Evolutionary conservation across 73 alveolate species (phyloP).

Genomic region (Tetrahymena malaccensis): DNA sequence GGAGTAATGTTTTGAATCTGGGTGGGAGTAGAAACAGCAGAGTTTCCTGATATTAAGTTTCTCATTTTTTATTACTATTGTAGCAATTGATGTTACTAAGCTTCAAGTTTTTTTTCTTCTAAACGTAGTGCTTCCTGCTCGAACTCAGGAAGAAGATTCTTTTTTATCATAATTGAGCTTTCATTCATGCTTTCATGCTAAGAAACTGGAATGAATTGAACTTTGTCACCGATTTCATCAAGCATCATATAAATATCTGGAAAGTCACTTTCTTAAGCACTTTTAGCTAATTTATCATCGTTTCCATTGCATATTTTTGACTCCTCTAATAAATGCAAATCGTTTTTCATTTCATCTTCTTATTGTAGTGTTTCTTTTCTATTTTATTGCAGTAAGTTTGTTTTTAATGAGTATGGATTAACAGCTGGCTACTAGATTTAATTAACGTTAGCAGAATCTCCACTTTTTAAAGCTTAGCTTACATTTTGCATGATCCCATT

Average conservation of each 20-base stretch:
- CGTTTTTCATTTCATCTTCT: neutral
- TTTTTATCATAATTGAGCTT: neutral
- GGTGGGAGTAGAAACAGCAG: neutral
- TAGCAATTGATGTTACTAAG: neutral
- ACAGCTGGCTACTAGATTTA: neutral
- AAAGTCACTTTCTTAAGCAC: neutral
- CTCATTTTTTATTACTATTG: neutral
- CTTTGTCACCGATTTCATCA: neutral
- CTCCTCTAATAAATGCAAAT: neutral
- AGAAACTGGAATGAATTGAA: neutral
- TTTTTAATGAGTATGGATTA: neutral
- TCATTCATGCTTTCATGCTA: neutral
- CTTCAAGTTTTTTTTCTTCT: neutral
- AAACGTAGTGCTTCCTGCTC: neutral
- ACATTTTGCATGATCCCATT: neutral
- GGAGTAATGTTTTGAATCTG: neutral
- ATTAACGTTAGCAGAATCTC: neutral
- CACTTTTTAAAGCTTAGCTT: neutral
- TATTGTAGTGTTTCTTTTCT: neutral
- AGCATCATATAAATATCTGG: neutral
- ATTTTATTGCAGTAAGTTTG: neutral
- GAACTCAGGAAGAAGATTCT: neutral
- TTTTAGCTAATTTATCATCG: neutral
- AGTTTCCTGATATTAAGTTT: neutral
- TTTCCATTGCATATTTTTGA: neutral